Conservation (phyloP, 352 stramenopile species). For the Peronospora tabacina region DNA sequence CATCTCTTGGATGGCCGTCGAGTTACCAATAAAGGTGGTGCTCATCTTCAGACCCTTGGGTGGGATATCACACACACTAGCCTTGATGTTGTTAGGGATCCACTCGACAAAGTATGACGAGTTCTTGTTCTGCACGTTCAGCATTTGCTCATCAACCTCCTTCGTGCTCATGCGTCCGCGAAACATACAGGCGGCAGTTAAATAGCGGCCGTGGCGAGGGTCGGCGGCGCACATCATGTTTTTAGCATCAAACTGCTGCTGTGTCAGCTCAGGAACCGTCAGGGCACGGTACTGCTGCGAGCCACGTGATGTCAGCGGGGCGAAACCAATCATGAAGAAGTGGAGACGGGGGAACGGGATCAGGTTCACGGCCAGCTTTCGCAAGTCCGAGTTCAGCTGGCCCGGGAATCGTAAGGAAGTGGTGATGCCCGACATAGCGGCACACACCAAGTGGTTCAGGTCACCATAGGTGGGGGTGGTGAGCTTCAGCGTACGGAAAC, state of each 20-base stretch:
- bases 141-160: slow-evolving; percentile 98
- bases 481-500: slow-evolving; percentile 99
- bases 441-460: slow-evolving; percentile 98
- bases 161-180: slow-evolving; percentile 98
- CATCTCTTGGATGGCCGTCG: slow-evolving; percentile 98
- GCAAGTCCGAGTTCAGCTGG: slow-evolving; percentile 98
- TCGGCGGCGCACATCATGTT: slow-evolving; percentile 99
- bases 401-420: slow-evolving; percentile 98
- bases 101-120: slow-evolving; percentile 99
- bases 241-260: slow-evolving; percentile 99
- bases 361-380: slow-evolving; percentile 98
- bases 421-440: slow-evolving; percentile 97
- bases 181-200: slow-evolving; percentile 99
- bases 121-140: slow-evolving; percentile 99
- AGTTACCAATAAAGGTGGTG: slow-evolving; percentile 98
- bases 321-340: slow-evolving; percentile 99
- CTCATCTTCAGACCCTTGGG: slow-evolving; percentile 98
- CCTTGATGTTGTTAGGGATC: slow-evolving; percentile 99
- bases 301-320: slow-evolving; percentile 91
- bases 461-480: slow-evolving; percentile 97
- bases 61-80: slow-evolving; percentile 98
- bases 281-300: slow-evolving; percentile 97
- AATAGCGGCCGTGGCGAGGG: slow-evolving; percentile 97
- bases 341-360: slow-evolving; percentile 98
- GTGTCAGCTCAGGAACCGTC: slow-evolving; percentile 96